Evolutionary conservation across 2,329 filamentous ascomycete species (phyloP).

Genomic region (Scedosporium minutisporum): DNA sequence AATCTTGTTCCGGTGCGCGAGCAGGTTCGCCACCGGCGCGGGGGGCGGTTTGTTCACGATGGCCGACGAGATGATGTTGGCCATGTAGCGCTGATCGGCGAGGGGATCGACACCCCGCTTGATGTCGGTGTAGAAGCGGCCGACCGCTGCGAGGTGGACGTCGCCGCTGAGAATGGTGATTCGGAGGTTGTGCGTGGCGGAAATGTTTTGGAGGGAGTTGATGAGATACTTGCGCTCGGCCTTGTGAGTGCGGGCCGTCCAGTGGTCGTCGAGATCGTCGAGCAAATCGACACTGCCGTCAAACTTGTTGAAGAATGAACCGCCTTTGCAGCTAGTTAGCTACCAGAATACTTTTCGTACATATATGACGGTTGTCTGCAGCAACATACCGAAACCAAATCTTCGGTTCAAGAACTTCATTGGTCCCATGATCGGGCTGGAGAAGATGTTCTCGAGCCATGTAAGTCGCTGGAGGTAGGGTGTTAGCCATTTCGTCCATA

Average conservation of each 20-base stretch:
- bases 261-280: constrained; percentile 92
- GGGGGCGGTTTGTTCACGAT: constrained; percentile 95
- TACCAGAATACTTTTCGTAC: background rate
- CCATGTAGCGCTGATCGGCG: constrained; percentile 87
- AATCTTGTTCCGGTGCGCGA: constrained; percentile 82
- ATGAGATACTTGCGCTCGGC: constrained; percentile 72
- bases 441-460: constrained; percentile 92
- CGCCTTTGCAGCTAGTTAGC: constrained; percentile 37
- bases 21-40: constrained; percentile 75
- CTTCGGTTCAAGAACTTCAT: constrained; percentile 84
- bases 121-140: constrained; percentile 89
- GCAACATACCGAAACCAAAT: constrained; percentile 58
- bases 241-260: constrained; percentile 88
- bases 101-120: constrained; percentile 67
- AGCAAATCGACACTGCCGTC: constrained; percentile 88
- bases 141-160: constrained; percentile 83
- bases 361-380: background rate
- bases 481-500: background rate
- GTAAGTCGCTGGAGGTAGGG: constrained; percentile 56
- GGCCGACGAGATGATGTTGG: constrained; percentile 85
- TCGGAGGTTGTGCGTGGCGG: constrained; percentile 77
- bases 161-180: constrained; percentile 90
- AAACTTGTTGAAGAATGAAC: constrained; percentile 84
- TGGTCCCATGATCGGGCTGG: constrained; percentile 76
- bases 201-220: constrained; percentile 71